Conservation (phyloP, 768 basidiomycete species). For the Kondoa malvinella region DNA sequence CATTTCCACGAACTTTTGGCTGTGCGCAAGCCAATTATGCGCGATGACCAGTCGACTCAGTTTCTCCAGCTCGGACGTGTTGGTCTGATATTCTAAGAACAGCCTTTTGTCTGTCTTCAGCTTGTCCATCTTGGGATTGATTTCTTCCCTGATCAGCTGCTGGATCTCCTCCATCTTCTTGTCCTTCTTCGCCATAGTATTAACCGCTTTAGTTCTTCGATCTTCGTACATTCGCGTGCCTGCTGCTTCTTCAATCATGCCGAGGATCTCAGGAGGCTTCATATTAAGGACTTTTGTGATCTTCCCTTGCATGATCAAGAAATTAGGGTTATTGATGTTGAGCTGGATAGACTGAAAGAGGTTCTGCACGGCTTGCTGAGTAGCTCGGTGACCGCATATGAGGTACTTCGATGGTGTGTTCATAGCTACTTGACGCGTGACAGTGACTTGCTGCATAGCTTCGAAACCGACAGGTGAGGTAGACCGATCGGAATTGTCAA, state of each 20-base stretch:
- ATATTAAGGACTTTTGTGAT: slow-evolving; percentile 98
- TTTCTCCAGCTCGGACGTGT: slow-evolving; percentile 67
- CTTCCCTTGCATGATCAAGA: slow-evolving; percentile 98
- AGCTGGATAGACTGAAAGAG: slow-evolving; percentile 93
- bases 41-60: slow-evolving; percentile 66
- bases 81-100: slow-evolving; percentile 78
- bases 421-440: slow-evolving; percentile 74
- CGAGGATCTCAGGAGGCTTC: slow-evolving; percentile 91
- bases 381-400: slow-evolving; percentile 83
- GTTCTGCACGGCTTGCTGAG: slow-evolving; percentile 66
- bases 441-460: slow-evolving; percentile 71
- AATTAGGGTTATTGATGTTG: slow-evolving; percentile 99
- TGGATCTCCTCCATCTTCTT: slow-evolving; percentile 76
- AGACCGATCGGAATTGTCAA: slow-evolving; percentile 76
- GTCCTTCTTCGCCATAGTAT: slow-evolving; percentile 93
- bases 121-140: slow-evolving; percentile 81
- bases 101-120: slow-evolving; percentile 74
- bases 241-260: slow-evolving; percentile 96
- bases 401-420: slow-evolving; percentile 90
- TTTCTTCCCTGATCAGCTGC: slow-evolving; percentile 63
- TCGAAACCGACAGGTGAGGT: slow-evolving; percentile 71
- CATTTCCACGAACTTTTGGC: too few relatives aligned
- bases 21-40: slow-evolving; percentile 54
- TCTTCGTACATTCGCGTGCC: slow-evolving; percentile 99
- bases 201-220: slow-evolving; percentile 85